Conservation (phyloP, 2,329 filamentous ascomycete genomes). For the Byssochlamys sp. region DNA sequence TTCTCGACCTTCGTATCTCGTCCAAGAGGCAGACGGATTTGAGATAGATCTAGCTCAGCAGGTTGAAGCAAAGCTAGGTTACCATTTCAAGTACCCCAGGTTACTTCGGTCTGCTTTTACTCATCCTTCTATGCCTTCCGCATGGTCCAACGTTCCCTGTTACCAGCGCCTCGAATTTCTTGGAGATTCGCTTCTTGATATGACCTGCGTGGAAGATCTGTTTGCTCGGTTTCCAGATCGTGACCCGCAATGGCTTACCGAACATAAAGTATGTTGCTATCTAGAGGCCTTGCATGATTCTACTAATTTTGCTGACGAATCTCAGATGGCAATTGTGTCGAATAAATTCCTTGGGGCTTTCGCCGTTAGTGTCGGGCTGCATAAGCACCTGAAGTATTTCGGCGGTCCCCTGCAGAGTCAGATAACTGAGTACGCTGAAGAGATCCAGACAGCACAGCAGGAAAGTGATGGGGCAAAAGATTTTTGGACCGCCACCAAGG, state of each 20-base stretch:
- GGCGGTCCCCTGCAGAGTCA: constrained; percentile 31
- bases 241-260: constrained; percentile 92
- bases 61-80: constrained; percentile 51
- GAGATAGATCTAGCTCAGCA: constrained; percentile 60
- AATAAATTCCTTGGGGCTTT: constrained; percentile 86
- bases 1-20: constrained; percentile 61
- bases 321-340: constrained; percentile 84
- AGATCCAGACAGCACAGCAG: constrained; percentile 22
- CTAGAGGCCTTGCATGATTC: constrained; percentile 5
- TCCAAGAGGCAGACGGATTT: constrained; percentile 49
- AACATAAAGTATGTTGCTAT: constrained; percentile 60
- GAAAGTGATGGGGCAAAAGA: constrained; percentile 27
- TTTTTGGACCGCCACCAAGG: constrained; percentile 34
- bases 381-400: constrained; percentile 56
- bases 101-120: constrained; percentile 76
- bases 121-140: constrained; percentile 69
- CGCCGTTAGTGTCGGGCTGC: constrained; percentile 66
- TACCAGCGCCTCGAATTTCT: constrained; percentile 91
- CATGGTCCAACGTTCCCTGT: constrained; percentile 68
- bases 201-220: constrained; percentile 72
- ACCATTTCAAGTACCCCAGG: constrained; percentile 64
- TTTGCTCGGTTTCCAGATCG: constrained; percentile 66
- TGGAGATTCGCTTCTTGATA: constrained; percentile 78
- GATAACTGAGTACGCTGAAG: constrained; percentile 41
- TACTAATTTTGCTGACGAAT: constrained; percentile 1